A percentile compares a stretch with the other conserved stretches of the same genome.
phyloP scores from a whole-genome alignment of 1,284 basidiomycete species.

The Retiboletus flavoniger region DNA sequence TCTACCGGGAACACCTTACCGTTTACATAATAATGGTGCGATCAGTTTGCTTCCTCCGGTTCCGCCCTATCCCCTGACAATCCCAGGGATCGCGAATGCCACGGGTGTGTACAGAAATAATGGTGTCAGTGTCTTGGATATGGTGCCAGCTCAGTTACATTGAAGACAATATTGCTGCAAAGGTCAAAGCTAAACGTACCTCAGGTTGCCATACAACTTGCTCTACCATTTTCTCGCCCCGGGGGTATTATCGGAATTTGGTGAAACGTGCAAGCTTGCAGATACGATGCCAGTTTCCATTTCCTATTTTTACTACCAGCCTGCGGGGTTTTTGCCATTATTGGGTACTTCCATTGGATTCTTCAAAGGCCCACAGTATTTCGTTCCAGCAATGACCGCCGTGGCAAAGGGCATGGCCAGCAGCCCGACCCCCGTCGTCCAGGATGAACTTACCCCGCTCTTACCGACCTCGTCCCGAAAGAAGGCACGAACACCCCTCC shows the following conservation, averaged over 20 bases:
- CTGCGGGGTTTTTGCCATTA: neutral
- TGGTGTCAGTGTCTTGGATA: too few species aligned
- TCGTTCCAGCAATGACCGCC: conserved; percentile 4
- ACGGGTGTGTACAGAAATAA: too few species aligned
- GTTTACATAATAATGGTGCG: neutral
- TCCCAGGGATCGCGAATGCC: too few species aligned
- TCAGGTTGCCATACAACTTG: neutral
- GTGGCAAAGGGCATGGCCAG: neutral
- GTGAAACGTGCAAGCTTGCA: neutral
- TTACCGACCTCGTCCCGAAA: neutral
- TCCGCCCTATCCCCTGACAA: neutral
- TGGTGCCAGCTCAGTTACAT: too few species aligned
- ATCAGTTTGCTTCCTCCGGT: neutral
- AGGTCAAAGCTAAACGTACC: neutral
- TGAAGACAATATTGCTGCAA: too few species aligned
- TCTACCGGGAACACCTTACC: too few species aligned
- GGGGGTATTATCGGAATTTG: neutral
- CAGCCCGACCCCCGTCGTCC: neutral
- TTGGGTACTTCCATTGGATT: neutral
- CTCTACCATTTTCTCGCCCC: neutral
- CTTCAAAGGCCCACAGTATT: neutral
- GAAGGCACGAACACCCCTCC: conserved; percentile 20
- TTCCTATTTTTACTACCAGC: too few species aligned
- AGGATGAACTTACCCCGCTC: conserved; percentile 16
- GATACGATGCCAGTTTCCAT: neutral